phyloP scores from a whole-genome alignment of 495 filamentous ascomycete species.

The Xylaria acuta region DNA sequence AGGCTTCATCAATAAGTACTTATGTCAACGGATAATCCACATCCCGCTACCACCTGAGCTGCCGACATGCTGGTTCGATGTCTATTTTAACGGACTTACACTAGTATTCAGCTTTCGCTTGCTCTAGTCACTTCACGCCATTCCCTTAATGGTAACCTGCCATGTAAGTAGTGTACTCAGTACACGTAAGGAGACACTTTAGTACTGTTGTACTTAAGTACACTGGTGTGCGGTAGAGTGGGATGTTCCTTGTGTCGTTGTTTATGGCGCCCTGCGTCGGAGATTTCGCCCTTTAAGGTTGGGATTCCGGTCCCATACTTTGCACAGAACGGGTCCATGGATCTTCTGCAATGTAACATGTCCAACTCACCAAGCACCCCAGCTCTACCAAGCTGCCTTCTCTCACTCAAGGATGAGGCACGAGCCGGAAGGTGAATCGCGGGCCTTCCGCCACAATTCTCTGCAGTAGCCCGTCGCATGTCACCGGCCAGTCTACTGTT shows the following conservation, averaged over 20 bases:
- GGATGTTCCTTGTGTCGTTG: conserved; percentile 20
- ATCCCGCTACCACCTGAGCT: not conserved
- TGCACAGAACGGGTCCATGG: conserved; percentile 2
- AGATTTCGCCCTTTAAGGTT: conserved; percentile 21
- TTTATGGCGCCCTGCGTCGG: conserved; percentile 24
- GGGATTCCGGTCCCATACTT: conserved; percentile 14
- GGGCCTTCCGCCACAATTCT: not conserved
- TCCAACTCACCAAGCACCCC: conserved; percentile 25
- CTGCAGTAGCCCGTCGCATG: conserved; percentile 2
- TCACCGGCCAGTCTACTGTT: not conserved
- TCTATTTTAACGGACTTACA: not conserved
- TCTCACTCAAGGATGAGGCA: not conserved
- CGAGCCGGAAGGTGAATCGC: not conserved
- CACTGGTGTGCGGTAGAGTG: conserved; percentile 3
- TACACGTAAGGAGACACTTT: not conserved
- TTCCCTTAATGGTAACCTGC: not conserved
- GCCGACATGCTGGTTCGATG: not conserved
- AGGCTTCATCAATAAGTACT: not conserved
- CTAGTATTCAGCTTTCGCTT: not conserved
- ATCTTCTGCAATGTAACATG: conserved; percentile 18
- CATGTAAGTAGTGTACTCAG: not conserved
- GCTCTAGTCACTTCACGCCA: not conserved
- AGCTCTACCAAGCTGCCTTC: conserved; percentile 10
- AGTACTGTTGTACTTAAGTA: not conserved
- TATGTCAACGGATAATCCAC: not conserved